Conservation (phyloP, 768 basidiomycete species). For the Imleria badia region DNA sequence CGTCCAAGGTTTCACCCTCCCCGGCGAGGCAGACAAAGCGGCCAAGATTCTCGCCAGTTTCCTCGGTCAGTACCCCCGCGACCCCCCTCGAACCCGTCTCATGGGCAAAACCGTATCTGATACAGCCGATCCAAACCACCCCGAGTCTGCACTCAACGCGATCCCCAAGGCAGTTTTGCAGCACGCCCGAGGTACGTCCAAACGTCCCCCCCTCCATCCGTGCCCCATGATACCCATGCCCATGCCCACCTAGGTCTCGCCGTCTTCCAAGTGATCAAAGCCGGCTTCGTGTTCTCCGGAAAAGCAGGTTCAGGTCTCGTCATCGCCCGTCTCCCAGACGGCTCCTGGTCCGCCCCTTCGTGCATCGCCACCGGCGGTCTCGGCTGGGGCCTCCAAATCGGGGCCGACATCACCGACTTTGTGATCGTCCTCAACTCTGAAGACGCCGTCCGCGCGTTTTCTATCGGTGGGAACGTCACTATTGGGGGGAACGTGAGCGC, state of each 20-base stretch:
- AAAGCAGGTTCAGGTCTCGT: conserved; percentile 93
- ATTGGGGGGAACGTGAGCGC: conserved; percentile 89
- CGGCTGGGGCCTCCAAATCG: conserved; percentile 94
- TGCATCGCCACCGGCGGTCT: conserved; percentile 96
- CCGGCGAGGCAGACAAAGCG: conserved; percentile 92
- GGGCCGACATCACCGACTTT: conserved; percentile 93
- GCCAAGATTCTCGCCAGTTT: conserved; percentile 89
- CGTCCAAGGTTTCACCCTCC: conserved; percentile 82
- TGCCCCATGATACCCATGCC: neutral
- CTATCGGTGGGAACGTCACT: conserved; percentile 92
- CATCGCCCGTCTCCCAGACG: conserved; percentile 89
- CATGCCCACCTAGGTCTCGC: conserved; percentile 65
- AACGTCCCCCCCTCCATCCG: too few species aligned
- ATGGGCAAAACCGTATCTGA: neutral
- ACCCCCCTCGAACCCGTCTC: too few species aligned
- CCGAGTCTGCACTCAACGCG: conserved; percentile 88
- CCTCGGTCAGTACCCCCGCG: conserved; percentile 56
- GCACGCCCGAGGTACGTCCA: conserved; percentile 71
- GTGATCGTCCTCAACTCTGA: conserved; percentile 97
- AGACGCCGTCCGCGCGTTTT: conserved; percentile 94
- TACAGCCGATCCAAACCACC: conserved; percentile 81
- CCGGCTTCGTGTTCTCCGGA: conserved; percentile 93
- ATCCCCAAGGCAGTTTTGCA: conserved; percentile 93
- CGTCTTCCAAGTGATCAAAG: conserved; percentile 91
- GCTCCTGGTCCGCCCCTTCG: conserved; percentile 95